phyloP scores from a whole-genome alignment of 2,329 filamentous ascomycete genomes.

The Penicillium sp. region DNA sequence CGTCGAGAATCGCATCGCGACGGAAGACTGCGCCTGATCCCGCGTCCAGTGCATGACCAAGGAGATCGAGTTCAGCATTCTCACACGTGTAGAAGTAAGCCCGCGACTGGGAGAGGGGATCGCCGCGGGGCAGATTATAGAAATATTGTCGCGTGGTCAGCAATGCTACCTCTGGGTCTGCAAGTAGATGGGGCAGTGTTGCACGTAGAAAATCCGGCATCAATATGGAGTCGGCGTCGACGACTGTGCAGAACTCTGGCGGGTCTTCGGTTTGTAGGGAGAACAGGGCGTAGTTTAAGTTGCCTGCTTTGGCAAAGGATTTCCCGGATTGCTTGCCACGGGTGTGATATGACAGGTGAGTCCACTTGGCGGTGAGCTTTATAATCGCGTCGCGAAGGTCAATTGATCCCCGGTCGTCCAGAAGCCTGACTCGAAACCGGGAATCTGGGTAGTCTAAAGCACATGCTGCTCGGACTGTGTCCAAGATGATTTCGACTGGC shows the following conservation, averaged over 20 bases:
- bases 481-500: slow-evolving; percentile 55
- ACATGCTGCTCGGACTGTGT: slow-evolving; percentile 57
- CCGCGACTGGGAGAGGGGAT: slow-evolving; percentile 33
- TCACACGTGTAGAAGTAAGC: slow-evolving; percentile 35
- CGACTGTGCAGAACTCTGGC: slow-evolving; percentile 32
- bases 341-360: slow-evolving; percentile 55
- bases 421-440: slow-evolving; percentile 54
- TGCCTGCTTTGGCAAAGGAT: slow-evolving; percentile 39
- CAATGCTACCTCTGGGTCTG: slow-evolving; percentile 28
- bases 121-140: slow-evolving; percentile 33
- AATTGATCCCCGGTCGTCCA: slow-evolving; percentile 55
- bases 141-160: slow-evolving; percentile 37
- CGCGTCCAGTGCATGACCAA: slow-evolving; percentile 31
- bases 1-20: slow-evolving; percentile 28
- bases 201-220: slow-evolving; percentile 36
- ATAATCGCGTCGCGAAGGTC: slow-evolving; percentile 43
- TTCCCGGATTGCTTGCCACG: slow-evolving; percentile 43
- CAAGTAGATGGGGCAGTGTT: slow-evolving; percentile 36
- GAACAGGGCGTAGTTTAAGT: slow-evolving; percentile 37
- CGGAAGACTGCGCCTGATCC: slow-evolving; percentile 38
- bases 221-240: slow-evolving; percentile 41
- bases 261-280: slow-evolving; percentile 21
- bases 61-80: slow-evolving; percentile 32
- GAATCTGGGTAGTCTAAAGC: slow-evolving; percentile 55
- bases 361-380: slow-evolving; percentile 41